Conservation (phyloP, 2,329 filamentous ascomycete genomes). For the Myriosclerotinia duriaeana region DNA sequence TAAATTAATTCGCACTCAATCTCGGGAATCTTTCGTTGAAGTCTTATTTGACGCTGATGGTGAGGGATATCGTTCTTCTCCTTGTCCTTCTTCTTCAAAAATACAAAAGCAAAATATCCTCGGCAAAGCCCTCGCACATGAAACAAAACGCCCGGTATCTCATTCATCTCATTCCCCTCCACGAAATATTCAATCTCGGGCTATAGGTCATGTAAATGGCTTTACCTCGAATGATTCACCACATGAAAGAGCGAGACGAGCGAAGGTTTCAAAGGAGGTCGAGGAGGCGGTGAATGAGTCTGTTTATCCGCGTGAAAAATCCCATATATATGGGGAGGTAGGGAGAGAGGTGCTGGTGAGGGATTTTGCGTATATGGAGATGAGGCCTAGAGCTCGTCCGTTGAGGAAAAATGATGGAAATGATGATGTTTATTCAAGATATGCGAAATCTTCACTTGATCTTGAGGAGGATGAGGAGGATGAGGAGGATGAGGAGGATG, state of each 20-base stretch:
- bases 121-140: not conserved
- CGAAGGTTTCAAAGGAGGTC: not conserved
- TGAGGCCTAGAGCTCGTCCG: not conserved
- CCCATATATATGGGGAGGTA: not conserved
- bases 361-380: constrained; percentile 2
- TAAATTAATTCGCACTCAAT: not conserved
- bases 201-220: not conserved
- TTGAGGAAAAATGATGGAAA: not conserved
- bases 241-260: not conserved
- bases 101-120: not conserved
- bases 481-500: not conserved
- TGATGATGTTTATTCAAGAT: not conserved
- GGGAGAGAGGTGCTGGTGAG: not conserved
- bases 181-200: not conserved
- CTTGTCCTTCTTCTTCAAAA: not conserved
- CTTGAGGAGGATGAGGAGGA: not conserved
- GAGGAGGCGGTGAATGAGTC: not conserved
- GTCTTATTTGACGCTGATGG: not conserved
- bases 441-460: not conserved
- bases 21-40: not conserved
- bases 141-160: not conserved
- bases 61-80: not conserved
- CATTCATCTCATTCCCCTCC: not conserved
- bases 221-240: not conserved
- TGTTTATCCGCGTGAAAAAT: not conserved